Evolutionary conservation across 1,284 basidiomycete genomes (phyloP), one percentile per base, ranked within the genome.

Genomic region (Cronartium quercuum): DNA sequence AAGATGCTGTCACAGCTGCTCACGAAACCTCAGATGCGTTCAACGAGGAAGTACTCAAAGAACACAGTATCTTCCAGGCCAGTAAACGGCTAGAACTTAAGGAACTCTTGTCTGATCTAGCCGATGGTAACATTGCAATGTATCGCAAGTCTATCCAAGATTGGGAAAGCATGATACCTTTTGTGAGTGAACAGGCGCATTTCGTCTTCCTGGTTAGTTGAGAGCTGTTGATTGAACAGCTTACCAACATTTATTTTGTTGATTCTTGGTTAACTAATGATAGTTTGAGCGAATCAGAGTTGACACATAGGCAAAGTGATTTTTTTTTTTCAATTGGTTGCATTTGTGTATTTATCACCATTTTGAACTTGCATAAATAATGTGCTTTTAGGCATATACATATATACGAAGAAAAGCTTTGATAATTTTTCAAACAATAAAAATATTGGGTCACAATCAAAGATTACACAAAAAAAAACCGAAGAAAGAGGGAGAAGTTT

Each of bases 11-110:
- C 6, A 91, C 91, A 0, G 90, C 89, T 3, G 92, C 95, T 0
- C 93, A 97, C 79, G 94, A 97, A 81, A 96, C 94, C 0, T 93
- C 91, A 0, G 92, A 92, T 78, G 92, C 92, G 1, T 98, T 99
- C 83, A 95, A 91, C 77, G 90, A 94, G 76, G 92, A 96, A 82
- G 94, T 94, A 12, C 83, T 96, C 40, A 86, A 89, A 68, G 95
- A 99, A 83, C 92, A 97, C 82, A 84, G 86, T 21, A 85, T 93
- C 73, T 98, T 98, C 83, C 91, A 95, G 80, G 85, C 88, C 76
- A 88, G 90, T 6, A 98, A 97, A 82, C 89, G 92, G 80, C 86
- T 89, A 63, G 95, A 99, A 84, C 91, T 98, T 91, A 96, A 95
- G 83, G 92, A 94, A 80, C 88, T 97, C 85, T 82, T 98, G 10